phyloP scores from a whole-genome alignment of 805 yeast genomes.

The Lipomyces starkeyi region DNA sequence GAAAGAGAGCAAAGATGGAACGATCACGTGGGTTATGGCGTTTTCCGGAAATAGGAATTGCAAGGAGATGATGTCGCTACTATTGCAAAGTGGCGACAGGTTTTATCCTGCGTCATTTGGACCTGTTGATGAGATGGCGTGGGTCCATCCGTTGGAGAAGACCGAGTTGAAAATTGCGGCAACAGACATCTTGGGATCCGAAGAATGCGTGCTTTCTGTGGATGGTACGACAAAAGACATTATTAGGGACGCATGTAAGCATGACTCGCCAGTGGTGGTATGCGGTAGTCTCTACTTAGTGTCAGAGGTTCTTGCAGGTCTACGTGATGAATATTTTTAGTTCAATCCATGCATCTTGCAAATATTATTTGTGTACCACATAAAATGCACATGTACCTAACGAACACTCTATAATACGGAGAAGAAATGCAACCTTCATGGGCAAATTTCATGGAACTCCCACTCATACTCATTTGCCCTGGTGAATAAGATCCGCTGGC shows the following conservation, averaged over 20 bases:
- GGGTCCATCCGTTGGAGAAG: constrained; percentile 66
- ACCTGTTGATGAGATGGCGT: constrained; percentile 88
- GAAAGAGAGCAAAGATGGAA: constrained; percentile 36
- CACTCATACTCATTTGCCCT: constrained; percentile 25
- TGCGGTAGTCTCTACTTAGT: constrained; percentile 77
- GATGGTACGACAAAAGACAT: neutral
- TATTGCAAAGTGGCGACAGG: constrained; percentile 59
- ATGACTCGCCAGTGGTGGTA: constrained; percentile 53
- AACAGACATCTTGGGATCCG: constrained; percentile 40
- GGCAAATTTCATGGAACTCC: constrained; percentile 33
- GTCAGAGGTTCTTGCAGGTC: constrained; percentile 39
- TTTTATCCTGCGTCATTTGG: constrained; percentile 70
- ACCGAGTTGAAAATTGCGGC: constrained; percentile 44
- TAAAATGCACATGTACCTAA: neutral
- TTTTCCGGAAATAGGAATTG: constrained; percentile 76
- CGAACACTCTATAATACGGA: neutral
- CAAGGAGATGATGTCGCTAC: constrained; percentile 55
- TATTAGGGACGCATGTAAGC: constrained; percentile 41
- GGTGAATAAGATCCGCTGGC: constrained; percentile 26
- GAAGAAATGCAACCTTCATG: constrained; percentile 9
- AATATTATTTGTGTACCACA: neutral
- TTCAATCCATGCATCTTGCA: neutral
- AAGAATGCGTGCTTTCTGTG: neutral
- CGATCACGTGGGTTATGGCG: constrained; percentile 69
- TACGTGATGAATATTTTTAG: neutral